Conservation (phyloP, 2,329 filamentous ascomycete genomes). For the Sordariomycetes sp. region DNA sequence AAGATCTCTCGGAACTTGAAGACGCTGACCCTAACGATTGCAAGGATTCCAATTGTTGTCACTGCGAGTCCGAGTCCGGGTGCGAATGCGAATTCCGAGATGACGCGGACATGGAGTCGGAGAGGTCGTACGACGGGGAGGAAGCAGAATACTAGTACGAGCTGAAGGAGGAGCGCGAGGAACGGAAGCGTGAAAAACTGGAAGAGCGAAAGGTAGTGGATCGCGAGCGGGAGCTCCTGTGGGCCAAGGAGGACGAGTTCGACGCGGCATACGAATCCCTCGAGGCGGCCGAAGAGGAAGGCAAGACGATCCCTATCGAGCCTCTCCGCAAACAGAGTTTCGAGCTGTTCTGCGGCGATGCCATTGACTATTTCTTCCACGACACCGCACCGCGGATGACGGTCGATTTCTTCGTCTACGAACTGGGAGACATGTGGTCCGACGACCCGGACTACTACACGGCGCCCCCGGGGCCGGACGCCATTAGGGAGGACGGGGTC, state of each 20-base stretch:
- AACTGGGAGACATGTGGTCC: background rate
- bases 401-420: background rate
- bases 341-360: background rate
- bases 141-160: background rate
- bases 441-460: background rate
- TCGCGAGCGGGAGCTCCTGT: background rate
- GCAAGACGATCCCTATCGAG: background rate
- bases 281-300: background rate
- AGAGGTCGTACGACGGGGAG: background rate
- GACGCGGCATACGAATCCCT: background rate
- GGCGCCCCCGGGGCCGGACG: background rate
- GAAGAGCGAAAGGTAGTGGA: background rate
- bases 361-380: background rate
- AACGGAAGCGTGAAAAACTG: background rate
- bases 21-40: background rate
- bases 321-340: background rate
- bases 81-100: background rate
- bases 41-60: background rate
- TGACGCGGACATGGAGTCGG: background rate
- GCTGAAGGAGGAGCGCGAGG: background rate
- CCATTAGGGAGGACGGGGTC: background rate
- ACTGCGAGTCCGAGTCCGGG: background rate
- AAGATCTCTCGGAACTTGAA: background rate
- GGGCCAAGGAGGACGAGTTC: background rate
- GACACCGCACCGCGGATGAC: background rate